Evolutionary conservation across 331 rosid genomes (phyloP), one percentile per base, ranked within the genome.

Genomic region (Pyracantha coccinea): DNA sequence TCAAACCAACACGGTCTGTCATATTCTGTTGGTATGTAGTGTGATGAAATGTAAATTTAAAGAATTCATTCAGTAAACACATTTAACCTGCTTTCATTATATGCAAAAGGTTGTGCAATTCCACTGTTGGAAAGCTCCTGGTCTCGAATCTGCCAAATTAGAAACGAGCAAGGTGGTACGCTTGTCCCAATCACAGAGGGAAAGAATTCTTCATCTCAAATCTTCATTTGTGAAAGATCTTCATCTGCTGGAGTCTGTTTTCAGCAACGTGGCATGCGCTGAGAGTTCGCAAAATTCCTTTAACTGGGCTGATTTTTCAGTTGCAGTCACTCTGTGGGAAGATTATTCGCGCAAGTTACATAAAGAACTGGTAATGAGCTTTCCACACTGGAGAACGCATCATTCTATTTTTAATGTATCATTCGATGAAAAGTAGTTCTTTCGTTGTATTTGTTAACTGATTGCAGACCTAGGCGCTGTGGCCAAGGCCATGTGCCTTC

Each of bases 81-180:
- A 29, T 69, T 25, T 54, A 8, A 72, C 35, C 19, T 72, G 55
- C 54, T 57, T 20, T 72, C 58, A 38, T 64, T 54, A 74, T 81
- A 27, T 45, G 69, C 38, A 76, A 69, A 91, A 94, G 99, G 88
- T 90, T 20, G 90, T 86, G 75, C 91, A 90, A 68, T 92, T 79
- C 83, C 82, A 75, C 72, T 50, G 73, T 79, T 94, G 97, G 97
- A 84, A 83, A 83, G 86, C 83, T 77, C 80, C 84, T 41, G 77
- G 74, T 45, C 64, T 81, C 25, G 85, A 78, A 77, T 55, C 65
- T 76, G 50, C 76, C 15, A 21, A 71, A 73, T 59, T 59, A 35
- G 85, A 81, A 29, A 58, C 44, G 63, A 81, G 33, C 67, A 74
- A 75, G 82, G 83, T 88, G 25, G 78, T 80, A 33, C 17, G 69